Evolutionary conservation across 768 basidiomycete species (phyloP).

Genomic region (Hygrophoropsis aurantiaca): DNA sequence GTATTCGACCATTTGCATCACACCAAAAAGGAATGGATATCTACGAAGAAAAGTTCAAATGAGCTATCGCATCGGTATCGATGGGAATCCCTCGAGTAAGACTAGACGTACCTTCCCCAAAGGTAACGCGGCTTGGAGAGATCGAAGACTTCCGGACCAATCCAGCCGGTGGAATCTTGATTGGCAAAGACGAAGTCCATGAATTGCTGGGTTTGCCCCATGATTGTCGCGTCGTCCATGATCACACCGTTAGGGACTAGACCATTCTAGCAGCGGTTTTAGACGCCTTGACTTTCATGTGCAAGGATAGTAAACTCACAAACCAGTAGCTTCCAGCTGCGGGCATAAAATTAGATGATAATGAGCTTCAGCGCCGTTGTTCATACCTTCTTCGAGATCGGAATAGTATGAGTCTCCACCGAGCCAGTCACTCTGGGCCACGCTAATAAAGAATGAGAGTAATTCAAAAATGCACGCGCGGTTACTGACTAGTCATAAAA

Average conservation of each 20-base stretch:
- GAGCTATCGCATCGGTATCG: neutral
- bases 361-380: constrained; percentile 2
- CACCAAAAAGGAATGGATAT: constrained; percentile 59
- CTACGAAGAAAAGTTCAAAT: constrained; percentile 17
- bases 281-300: neutral
- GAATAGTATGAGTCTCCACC: constrained; percentile 35
- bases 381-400: constrained; percentile 33
- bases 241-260: constrained; percentile 55
- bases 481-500: constrained; percentile 34
- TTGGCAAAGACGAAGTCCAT: constrained; percentile 50
- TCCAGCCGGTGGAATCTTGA: constrained; percentile 55
- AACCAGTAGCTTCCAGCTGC: constrained; percentile 62
- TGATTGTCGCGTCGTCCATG: constrained; percentile 44
- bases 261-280: constrained; percentile 38
- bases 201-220: constrained; percentile 46
- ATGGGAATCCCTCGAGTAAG: neutral
- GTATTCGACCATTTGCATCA: constrained; percentile 55
- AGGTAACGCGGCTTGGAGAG: constrained; percentile 53
- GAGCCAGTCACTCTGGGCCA: constrained; percentile 33
- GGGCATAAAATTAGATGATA: neutral
- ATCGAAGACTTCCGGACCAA: constrained; percentile 50
- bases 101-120: constrained; percentile 44
- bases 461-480: too few relatives aligned
- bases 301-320: constrained; percentile 31
- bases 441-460: constrained; percentile 13